A percentile compares a stretch with the other conserved stretches of the same genome.
Evolutionary conservation across 768 basidiomycete species (phyloP).

Genomic region (Hortiboletus campestris): DNA sequence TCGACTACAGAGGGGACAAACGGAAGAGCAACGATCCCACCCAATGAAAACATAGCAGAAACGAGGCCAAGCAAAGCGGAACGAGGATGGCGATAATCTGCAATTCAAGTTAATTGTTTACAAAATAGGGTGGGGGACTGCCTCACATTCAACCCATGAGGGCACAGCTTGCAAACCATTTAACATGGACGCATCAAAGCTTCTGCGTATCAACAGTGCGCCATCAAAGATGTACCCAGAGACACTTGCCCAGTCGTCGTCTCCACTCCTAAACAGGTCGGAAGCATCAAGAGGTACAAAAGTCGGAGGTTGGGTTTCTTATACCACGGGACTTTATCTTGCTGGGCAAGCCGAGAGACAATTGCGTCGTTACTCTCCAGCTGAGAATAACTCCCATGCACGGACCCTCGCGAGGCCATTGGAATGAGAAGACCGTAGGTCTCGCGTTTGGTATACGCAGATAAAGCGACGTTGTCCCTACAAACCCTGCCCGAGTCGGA

Average conservation of each 20-base stretch:
- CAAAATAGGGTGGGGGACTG: not conserved
- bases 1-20: conserved; percentile 20
- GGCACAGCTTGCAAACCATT: not conserved
- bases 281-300: conserved; percentile 55
- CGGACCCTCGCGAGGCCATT: not conserved
- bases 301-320: conserved; percentile 53
- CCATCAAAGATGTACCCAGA: not conserved
- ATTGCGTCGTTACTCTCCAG: conserved; percentile 1
- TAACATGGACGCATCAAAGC: conserved; percentile 17
- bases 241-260: conserved; percentile 10
- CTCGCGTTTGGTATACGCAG: not conserved
- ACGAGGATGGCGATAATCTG: conserved; percentile 56
- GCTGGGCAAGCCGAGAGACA: conserved; percentile 17
- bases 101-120: not conserved
- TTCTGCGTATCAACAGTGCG: not conserved
- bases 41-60: conserved; percentile 57
- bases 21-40: conserved; percentile 51
- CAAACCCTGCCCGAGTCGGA: too few species aligned
- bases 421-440: not conserved
- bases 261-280: conserved; percentile 22
- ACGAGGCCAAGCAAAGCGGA: conserved; percentile 56
- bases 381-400: not conserved
- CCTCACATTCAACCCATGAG: conserved; percentile 41
- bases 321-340: conserved; percentile 59
- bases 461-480: too few species aligned